Conservation (phyloP, 169 alveolate genomes). For the Plasmodium vinckei region DNA sequence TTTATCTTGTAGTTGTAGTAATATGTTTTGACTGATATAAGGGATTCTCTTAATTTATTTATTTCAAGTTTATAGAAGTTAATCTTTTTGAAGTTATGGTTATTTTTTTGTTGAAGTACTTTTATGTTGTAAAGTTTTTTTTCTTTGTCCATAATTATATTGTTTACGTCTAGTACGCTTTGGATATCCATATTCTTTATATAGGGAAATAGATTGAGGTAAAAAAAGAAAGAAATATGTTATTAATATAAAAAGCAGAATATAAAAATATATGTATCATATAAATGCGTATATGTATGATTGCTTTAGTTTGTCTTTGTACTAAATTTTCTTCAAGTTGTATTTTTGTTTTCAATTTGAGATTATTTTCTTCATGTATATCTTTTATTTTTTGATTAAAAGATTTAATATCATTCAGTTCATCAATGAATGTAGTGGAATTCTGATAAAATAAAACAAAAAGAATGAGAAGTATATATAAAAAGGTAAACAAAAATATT, state of each 20-base stretch:
- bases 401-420: slow-evolving; percentile 16
- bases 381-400: slow-evolving; percentile 46
- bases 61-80: slow-evolving; percentile 68
- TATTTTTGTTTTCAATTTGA: slow-evolving; percentile 35
- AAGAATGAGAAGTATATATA: neutral
- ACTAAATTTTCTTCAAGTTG: slow-evolving; percentile 48
- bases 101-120: slow-evolving; percentile 46
- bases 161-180: slow-evolving; percentile 24
- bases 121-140: slow-evolving; percentile 33
- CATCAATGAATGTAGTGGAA: slow-evolving; percentile 43
- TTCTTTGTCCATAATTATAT: slow-evolving; percentile 54
- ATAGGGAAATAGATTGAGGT: neutral
- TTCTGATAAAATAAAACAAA: slow-evolving; percentile 9
- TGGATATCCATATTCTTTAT: slow-evolving; percentile 29
- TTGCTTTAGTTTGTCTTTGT: neutral
- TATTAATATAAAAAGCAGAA: neutral
- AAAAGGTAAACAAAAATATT: neutral
- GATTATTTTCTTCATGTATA: slow-evolving; percentile 28
- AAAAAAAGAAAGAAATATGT: neutral
- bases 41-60: slow-evolving; percentile 50
- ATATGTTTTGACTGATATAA: slow-evolving; percentile 31
- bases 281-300: neutral
- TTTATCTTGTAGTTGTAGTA: slow-evolving; percentile 71
- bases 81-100: slow-evolving; percentile 47
- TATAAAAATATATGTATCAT: neutral